Percentiles rank a stretch among this genome's conserved stretches.
phyloP scores from a whole-genome alignment of 805 yeast species.

The Kodamaea kakaduensis region DNA sequence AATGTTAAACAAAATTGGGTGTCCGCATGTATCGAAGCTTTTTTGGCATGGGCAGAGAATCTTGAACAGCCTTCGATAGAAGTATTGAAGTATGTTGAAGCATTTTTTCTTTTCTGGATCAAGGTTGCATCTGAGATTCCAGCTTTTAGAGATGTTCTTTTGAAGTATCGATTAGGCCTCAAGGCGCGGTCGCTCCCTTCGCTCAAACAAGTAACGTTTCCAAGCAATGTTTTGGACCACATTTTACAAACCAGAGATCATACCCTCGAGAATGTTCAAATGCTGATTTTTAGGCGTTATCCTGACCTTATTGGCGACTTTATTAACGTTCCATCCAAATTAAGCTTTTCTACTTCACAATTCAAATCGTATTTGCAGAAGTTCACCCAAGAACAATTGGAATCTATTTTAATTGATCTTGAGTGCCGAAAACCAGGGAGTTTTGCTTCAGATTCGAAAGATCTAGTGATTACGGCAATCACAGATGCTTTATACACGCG shows the following conservation, averaged over 20 bases:
- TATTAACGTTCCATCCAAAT: conserved; percentile 10
- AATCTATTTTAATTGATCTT: not conserved
- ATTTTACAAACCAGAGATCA: not conserved
- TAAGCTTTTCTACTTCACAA: conserved; percentile 5
- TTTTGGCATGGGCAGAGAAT: not conserved
- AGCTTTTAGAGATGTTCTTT: not conserved
- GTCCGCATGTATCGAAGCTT: not conserved
- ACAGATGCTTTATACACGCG: not conserved
- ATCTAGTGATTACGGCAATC: not conserved
- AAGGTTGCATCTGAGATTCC: not conserved
- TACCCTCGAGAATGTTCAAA: conserved; percentile 4
- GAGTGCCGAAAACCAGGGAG: too few relatives aligned
- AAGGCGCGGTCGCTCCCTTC: not conserved
- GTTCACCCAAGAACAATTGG: conserved; percentile 5
- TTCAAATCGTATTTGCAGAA: conserved; percentile 5
- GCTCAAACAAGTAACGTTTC: not conserved
- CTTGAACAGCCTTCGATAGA: not conserved
- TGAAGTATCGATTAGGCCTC: not conserved
- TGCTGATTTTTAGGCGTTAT: not conserved
- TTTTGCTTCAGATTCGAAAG: conserved; percentile 2
- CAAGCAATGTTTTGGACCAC: not conserved
- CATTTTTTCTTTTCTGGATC: not conserved
- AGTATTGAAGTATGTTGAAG: not conserved
- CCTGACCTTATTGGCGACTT: conserved; percentile 7
- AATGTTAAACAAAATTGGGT: not conserved